Base-by-base conservation (phyloP, 352 stramenopile genomes). In the Phytophthora fragariae region DNA sequence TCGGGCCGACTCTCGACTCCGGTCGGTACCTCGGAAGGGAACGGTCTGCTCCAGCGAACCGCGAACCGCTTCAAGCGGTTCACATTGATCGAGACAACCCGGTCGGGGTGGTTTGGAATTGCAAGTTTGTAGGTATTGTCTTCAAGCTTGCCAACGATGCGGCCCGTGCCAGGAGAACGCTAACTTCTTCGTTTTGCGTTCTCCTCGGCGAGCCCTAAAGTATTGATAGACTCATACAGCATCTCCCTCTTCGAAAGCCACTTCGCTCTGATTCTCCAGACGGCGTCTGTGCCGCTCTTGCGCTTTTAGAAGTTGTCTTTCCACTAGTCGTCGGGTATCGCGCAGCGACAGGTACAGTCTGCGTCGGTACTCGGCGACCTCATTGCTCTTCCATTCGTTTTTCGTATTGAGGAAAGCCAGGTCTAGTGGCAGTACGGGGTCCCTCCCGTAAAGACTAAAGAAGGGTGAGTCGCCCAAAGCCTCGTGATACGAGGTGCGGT, bases 131-230 rank as follows among this genome's bases (percentile, higher is more conserved):
- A 31, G 27, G 27, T 31, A 31, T 31, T 31, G 3, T 31, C 27
- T 3, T 3, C 27, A 31, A 31, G 27, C 27, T 31, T 31, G 3
- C 35, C 57, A 5, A 37, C 57, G 7, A 53, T 19, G 17, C 57
- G 37, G 37, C 27, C 65, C 65, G 50, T 72, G 57, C 57, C 65
- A 66, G 12, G 57, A 10, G 33, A 62, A 72, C 1, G 49, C 57
- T 3, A 66, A 19, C 37, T 66, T 62, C 37, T 72, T 66, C 15
- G 57, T 57, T 2, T 50, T 15, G 2, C 3, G 27, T 10, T 65
- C 35, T 0, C 49, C 65, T 17, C 65, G 12, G 5, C 19, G n/a
- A 3, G 15, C 27, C 2, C 47, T 37, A 24, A 66, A 66, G 62
- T 44, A 44, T 50, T 66, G 57, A 14, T 44, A 72, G 2, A 62